phyloP scores from a whole-genome alignment of 768 basidiomycete genomes.

The Lactarius akahatsu region DNA sequence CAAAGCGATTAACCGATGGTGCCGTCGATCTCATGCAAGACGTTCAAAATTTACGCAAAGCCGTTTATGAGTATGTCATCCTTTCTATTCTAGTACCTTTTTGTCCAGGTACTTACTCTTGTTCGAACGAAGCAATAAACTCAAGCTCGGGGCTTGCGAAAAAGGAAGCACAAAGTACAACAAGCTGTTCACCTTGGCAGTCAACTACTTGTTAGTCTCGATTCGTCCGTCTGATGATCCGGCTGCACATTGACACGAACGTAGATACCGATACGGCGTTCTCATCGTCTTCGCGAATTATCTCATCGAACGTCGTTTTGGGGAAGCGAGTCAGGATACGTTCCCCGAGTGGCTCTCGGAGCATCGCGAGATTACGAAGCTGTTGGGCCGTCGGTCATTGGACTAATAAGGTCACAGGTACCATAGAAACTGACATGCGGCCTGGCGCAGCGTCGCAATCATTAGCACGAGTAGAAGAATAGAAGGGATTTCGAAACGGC shows the following conservation, averaged over 20 bases:
- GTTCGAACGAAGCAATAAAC: constrained; percentile 65
- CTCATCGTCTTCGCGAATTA: constrained; percentile 96
- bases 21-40: constrained; percentile 93
- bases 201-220: constrained; percentile 78
- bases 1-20: constrained; percentile 85
- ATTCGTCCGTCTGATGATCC: constrained; percentile 17
- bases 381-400: constrained; percentile 66
- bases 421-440: not conserved
- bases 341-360: constrained; percentile 84
- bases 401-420: constrained; percentile 41
- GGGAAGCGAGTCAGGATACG: constrained; percentile 43
- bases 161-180: constrained; percentile 75
- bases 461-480: not conserved
- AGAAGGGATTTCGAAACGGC: not conserved
- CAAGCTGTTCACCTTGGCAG: constrained; percentile 70
- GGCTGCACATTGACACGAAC: constrained; percentile 10
- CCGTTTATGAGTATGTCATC: constrained; percentile 82
- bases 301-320: constrained; percentile 65
- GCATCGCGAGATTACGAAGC: constrained; percentile 79
- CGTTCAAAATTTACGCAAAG: constrained; percentile 94
- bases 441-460: not conserved
- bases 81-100: too few species aligned
- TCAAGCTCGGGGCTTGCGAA: constrained; percentile 82
- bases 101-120: not conserved
- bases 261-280: constrained; percentile 83